Base-by-base conservation (phyloP, 2,329 filamentous ascomycete species). In the Thermomyces lanuginosus region DNA sequence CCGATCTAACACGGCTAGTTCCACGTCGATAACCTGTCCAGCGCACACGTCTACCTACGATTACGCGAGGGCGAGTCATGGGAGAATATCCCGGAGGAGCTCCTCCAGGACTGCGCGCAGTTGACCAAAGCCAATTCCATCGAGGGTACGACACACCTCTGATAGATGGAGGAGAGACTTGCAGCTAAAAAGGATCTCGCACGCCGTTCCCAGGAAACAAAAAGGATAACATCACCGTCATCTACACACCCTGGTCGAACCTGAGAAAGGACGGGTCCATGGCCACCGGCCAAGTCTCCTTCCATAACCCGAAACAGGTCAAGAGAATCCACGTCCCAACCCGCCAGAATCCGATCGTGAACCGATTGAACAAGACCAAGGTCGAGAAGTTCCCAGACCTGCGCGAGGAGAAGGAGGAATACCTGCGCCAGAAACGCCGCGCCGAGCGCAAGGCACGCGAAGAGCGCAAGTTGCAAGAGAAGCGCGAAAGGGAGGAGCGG, bases 71-170 rank as follows among this genome's bases (percentile, higher is more conserved):
- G 72, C 31, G 72, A 89, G 39, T 63, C 68, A 21, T 98, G 89
- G 89, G 83, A 93, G 26, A 56, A 64, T 22, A 81, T 98, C 32
- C 73, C 80, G 0, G 48, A 71, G 34, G 69, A 70, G 3, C 64
- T 98, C 15, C 49, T 98, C 33, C 69, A 65, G 38, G 89, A 98
- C 55, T 82, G 89, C 43, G 89, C 80, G n/a, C 89, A 98, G 55
- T 64, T 98, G 43, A 98, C 89, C 31, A 98, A 98, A 58, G 89
- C 89, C 36, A 98, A 98, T 58, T 93, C 83, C 31, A 98, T 98
- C 43, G 89, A 98, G 62, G 89, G 80, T 76, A 45, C 35, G 51
- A 36, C 28, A 26, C 16, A 13, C 11, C 11, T 11, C 5, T 8
- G 3, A 7, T 9, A n/a, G 17, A 16, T 19, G 4, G 10, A 13